phyloP scores from a whole-genome alignment of 371 early-diverging fungal genomes.

The Mortierella sp. region DNA sequence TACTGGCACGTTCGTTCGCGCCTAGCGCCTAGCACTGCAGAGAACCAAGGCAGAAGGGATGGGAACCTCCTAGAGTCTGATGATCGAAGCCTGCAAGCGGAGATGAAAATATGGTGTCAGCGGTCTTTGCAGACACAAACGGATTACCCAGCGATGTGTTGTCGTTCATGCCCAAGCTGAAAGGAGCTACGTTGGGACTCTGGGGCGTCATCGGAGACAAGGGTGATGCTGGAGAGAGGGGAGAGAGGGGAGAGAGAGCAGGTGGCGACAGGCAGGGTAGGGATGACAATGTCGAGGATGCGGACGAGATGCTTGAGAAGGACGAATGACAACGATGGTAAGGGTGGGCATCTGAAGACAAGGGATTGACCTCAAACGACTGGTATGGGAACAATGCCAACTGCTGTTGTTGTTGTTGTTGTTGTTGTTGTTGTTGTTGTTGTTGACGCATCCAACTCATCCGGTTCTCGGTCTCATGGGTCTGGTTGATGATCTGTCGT shows the following conservation, averaged over 20 bases:
- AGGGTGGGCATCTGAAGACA: too few relatives aligned
- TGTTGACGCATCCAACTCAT: conserved; percentile 39
- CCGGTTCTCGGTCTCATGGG: conserved; percentile 28
- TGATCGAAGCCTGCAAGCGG: conserved; percentile 18
- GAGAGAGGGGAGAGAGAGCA: conserved; percentile 17
- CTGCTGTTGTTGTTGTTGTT: too few relatives aligned
- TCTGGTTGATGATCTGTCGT: conserved; percentile 46
- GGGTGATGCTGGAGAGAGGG: conserved; percentile 15
- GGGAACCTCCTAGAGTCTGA: conserved; percentile 16
- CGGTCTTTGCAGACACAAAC: conserved; percentile 13
- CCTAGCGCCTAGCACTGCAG: not conserved
- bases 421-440: conserved; percentile 12
- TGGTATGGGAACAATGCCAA: too few relatives aligned
- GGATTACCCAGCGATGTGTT: conserved; percentile 8
- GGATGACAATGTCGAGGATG: not conserved
- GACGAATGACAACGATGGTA: too few relatives aligned
- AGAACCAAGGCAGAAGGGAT: conserved; percentile 9
- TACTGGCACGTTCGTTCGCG: too few relatives aligned
- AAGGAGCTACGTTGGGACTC: conserved; percentile 22
- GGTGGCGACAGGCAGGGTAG: too few relatives aligned
- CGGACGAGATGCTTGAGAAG: too few relatives aligned
- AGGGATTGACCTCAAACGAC: too few relatives aligned
- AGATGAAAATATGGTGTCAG: conserved; percentile 10
- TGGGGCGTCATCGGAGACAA: conserved; percentile 22
- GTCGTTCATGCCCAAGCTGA: conserved; percentile 12